Evolutionary conservation across 495 filamentous ascomycete genomes (phyloP).

Genomic region (Penicillium malachiteum): DNA sequence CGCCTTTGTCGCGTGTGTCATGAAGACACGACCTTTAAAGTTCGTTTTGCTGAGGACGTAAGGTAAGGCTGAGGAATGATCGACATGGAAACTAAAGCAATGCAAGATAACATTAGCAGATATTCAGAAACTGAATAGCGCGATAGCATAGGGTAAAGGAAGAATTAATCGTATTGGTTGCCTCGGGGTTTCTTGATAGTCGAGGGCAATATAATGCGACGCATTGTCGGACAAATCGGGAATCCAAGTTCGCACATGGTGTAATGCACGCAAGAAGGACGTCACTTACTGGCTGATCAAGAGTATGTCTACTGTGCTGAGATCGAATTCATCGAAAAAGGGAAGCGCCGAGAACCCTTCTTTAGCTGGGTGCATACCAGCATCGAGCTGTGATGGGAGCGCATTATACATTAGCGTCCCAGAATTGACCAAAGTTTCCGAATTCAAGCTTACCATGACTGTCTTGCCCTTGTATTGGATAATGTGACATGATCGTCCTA

Average conservation of each 20-base stretch:
- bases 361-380: constrained; percentile 95
- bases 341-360: constrained; percentile 90
- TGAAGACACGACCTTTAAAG: constrained; percentile 94
- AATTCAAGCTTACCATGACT: constrained; percentile 73
- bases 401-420: background rate
- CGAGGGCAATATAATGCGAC: too few relatives aligned
- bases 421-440: background rate
- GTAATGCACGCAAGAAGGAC: background rate
- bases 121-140: background rate
- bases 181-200: background rate
- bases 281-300: constrained; percentile 92
- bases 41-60: constrained; percentile 98
- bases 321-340: constrained; percentile 97
- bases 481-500: constrained; percentile 95
- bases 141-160: background rate
- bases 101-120: constrained; percentile 1
- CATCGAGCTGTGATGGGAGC: constrained; percentile 65
- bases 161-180: background rate
- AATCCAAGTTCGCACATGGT: background rate
- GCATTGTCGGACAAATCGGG: too few relatives aligned
- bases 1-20: constrained; percentile 98
- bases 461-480: constrained; percentile 99
- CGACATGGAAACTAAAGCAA: constrained; percentile 80
- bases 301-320: constrained; percentile 95
- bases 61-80: constrained; percentile 93